phyloP scores from a whole-genome alignment of 2,329 filamentous ascomycete genomes.

The Malbranchea cinnamomea region DNA sequence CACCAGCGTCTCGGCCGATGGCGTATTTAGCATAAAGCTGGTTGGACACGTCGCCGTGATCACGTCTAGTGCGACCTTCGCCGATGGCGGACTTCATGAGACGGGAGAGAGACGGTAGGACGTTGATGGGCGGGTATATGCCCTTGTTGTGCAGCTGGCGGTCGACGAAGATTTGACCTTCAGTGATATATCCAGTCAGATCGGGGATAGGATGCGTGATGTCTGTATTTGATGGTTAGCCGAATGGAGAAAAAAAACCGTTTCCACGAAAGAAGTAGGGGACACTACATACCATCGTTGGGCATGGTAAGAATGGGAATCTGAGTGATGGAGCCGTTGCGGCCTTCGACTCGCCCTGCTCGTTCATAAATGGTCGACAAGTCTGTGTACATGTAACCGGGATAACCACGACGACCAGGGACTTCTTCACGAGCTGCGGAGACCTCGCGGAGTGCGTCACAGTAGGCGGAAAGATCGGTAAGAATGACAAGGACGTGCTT shows the following conservation, averaged over 20 bases:
- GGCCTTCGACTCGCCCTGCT: slow-evolving; percentile 89
- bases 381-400: slow-evolving; percentile 99
- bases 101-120: slow-evolving; percentile 91
- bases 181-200: slow-evolving; percentile 96
- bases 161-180: slow-evolving; percentile 97
- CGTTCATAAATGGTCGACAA: slow-evolving; percentile 99
- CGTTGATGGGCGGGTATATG: slow-evolving; percentile 97
- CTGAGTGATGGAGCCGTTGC: slow-evolving; percentile 97
- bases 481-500: slow-evolving; percentile 99
- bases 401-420: slow-evolving; percentile 95
- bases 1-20: slow-evolving; percentile 80
- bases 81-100: slow-evolving; percentile 99
- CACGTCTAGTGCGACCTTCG: slow-evolving; percentile 88
- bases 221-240: too few relatives aligned
- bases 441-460: slow-evolving; percentile 95
- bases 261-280: neutral
- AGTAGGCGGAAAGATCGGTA: slow-evolving; percentile 95
- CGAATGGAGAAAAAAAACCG: neutral
- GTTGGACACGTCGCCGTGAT: slow-evolving; percentile 97
- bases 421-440: slow-evolving; percentile 98
- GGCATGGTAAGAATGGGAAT: slow-evolving; percentile 99
- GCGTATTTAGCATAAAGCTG: slow-evolving; percentile 99
- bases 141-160: slow-evolving; percentile 89
- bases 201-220: slow-evolving; percentile 99
- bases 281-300: slow-evolving; percentile 56